A percentile compares a stretch with the other conserved stretches of the same genome.
Conservation (phyloP, 768 basidiomycete genomes). For the Mycena polygramma region DNA sequence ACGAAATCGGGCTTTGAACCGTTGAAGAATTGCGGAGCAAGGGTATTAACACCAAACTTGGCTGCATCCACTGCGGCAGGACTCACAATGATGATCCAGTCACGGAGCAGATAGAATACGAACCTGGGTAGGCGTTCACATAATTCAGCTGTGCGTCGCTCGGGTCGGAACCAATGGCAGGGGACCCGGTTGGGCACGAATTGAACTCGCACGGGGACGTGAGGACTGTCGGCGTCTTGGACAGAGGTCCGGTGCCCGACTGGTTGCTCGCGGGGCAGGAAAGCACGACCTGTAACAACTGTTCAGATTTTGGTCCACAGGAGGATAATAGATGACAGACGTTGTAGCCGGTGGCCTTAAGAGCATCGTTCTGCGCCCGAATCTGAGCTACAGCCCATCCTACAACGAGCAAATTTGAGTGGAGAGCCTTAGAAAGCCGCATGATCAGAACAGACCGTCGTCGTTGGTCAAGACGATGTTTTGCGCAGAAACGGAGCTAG, state of each 20-base stretch:
- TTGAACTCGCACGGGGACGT: conserved; percentile 59
- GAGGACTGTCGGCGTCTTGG: conserved; percentile 50
- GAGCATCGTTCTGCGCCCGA: conserved; percentile 56
- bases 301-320: no score
- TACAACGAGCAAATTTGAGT: neutral
- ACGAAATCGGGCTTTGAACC: conserved; percentile 57
- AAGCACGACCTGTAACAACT: conserved; percentile 54
- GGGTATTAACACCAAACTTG: conserved; percentile 58
- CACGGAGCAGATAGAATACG: conserved; percentile 13
- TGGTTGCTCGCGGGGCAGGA: conserved; percentile 61
- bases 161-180: conserved; percentile 56
- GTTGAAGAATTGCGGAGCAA: conserved; percentile 56
- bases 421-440: neutral
- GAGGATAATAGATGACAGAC: conserved; percentile 42
- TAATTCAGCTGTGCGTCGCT: conserved; percentile 53
- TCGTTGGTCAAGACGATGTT: conserved; percentile 52
- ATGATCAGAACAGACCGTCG: conserved; percentile 39
- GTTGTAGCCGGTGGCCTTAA: conserved; percentile 54
- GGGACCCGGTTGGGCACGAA: conserved; percentile 58
- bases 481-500: conserved; percentile 18
- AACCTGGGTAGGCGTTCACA: conserved; percentile 53
- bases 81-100: neutral
- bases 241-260: conserved; percentile 61
- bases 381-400: conserved; percentile 62
- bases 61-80: conserved; percentile 47